Base-by-base conservation (phyloP, 306 rosid genomes). In the Arachis hypogaea region DNA sequence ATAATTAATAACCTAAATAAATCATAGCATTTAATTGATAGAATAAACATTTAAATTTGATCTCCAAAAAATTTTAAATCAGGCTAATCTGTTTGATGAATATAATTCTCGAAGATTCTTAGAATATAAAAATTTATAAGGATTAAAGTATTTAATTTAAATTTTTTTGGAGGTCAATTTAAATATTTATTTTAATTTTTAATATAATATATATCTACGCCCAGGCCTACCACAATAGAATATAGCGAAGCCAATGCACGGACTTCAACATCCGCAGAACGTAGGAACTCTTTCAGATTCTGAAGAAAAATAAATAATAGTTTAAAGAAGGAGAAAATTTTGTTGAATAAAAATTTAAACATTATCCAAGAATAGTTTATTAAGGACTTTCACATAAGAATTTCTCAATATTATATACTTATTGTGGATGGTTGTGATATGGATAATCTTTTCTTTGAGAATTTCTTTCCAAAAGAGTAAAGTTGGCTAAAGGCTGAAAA, bases 231-330 rank as follows among this genome's bases (percentile, higher is more conserved):
- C 89, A 89, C 88, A 3, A 74, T 62, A 66, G 95, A 85, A 76
- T 89, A 85, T 22, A 87, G 52, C 11, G 92, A 85, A 72, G 95
- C 84, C 86, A 89, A 73, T 7, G 87, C 74, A 68, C 92, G 81
- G 80, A 89, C 95, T 85, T 89, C 88, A 11, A 84, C 90, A 72
- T 89, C 92, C 29, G 92, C 90, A 56, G 44, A 83, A 66, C 68
- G 74, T 22, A 89, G 95, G 75, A 87, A 89, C 71, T 75, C 90
- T 68, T 83, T 89, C 69, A 77, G 59, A 36, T 57, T 85, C 95
- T 89, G 82, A 56, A 81, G 52, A 36, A 36, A 41, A 69, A 47
- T 7, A 56, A 46, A 4, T 14, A 59, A 8, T 61, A 7, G 1
- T 51, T 22, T 4, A 6, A 40, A 64, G 3, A 11, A 28, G 2